These are phyloP conservation scores for Aristolochia fimbriata DNA, from an alignment of 164 flowering plant species.

Conservation along the genomic window DNA sequence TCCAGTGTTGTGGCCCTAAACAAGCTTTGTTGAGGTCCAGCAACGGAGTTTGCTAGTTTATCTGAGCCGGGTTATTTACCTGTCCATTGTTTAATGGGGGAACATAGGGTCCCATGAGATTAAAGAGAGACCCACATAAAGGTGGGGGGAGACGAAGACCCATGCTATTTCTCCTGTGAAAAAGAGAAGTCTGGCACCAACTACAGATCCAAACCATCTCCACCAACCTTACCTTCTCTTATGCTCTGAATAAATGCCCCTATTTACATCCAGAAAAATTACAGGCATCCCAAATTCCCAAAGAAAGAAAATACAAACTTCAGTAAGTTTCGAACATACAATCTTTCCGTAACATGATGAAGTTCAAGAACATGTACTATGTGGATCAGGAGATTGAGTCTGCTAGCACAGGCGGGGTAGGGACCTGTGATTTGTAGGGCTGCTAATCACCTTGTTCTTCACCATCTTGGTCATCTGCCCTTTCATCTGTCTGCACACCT, in stretches of 20 bases:
- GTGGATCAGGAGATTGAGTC: background rate
- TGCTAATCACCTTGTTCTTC: constrained; percentile 8
- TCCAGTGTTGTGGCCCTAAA: no score
- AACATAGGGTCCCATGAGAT: no score
- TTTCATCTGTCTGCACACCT: constrained; percentile 46
- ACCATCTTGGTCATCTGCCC: constrained; percentile 42
- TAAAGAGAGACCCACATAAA: no score
- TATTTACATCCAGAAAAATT: background rate
- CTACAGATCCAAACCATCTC: no score
- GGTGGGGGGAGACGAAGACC: no score
- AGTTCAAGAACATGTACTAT: background rate
- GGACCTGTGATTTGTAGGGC: constrained; percentile 14
- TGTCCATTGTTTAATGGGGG: no score
- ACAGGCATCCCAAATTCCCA: background rate
- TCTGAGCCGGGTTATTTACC: no score
- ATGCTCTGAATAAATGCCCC: background rate
- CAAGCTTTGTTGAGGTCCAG: no score
- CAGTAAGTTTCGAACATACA: background rate
- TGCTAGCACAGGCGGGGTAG: constrained; percentile 20
- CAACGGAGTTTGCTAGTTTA: no score
- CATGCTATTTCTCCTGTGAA: no score
- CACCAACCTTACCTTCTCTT: background rate
- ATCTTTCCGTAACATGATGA: background rate
- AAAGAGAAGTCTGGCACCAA: no score
- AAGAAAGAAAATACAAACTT: background rate